Evolutionary conservation across 495 filamentous ascomycete genomes (phyloP).

Genomic region (Sordaria brevicollis): DNA sequence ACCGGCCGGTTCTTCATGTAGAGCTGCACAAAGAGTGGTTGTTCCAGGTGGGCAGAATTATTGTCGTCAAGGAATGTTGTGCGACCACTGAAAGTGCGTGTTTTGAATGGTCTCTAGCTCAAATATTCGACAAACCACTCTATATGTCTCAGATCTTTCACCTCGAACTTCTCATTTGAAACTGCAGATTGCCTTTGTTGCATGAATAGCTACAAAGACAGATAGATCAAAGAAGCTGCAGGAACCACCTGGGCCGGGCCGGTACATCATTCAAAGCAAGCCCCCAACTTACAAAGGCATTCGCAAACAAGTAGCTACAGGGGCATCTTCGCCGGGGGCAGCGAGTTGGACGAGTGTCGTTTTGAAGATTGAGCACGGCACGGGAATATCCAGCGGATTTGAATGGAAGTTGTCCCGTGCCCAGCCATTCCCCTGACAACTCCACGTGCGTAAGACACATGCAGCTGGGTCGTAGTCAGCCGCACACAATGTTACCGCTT

Average conservation of each 20-base stretch:
- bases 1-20: background rate
- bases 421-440: background rate
- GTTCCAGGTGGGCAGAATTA: background rate
- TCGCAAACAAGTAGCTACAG: background rate
- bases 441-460: background rate
- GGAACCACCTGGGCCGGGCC: background rate
- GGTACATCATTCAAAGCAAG: background rate
- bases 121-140: background rate
- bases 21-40: background rate
- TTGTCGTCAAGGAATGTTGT: background rate
- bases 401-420: background rate
- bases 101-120: background rate
- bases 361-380: background rate
- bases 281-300: background rate
- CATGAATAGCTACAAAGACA: background rate
- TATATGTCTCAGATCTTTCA: too few species aligned
- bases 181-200: background rate
- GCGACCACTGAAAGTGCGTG: background rate
- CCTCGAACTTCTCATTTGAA: background rate
- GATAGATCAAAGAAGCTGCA: background rate
- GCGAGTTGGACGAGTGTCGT: background rate
- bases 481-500: background rate
- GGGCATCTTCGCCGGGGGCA: background rate
- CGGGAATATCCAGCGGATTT: background rate
- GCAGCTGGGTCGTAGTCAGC: background rate